Evolutionary conservation across 345 rosid genomes (phyloP).

Genomic region (Brassica cretica): DNA sequence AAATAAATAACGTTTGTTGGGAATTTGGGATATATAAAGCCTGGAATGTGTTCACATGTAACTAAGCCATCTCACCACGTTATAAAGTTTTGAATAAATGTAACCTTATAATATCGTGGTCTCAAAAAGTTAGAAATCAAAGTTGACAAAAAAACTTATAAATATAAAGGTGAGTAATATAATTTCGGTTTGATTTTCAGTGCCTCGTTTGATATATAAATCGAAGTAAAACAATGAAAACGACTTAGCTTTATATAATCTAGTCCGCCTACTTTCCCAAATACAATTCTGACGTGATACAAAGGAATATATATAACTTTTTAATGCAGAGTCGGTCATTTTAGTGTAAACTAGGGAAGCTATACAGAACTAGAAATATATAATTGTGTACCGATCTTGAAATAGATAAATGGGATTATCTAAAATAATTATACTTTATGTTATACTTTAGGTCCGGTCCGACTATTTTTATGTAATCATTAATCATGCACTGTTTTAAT

Average conservation of each 20-base stretch:
- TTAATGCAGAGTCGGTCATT: not conserved
- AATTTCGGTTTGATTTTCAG: not conserved
- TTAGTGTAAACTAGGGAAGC: not conserved
- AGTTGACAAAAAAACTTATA: not conserved
- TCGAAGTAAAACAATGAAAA: constrained; percentile 14
- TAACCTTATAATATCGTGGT: not conserved
- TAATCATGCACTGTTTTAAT: not conserved
- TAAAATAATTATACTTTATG: not conserved
- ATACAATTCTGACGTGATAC: constrained; percentile 16
- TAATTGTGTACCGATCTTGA: not conserved
- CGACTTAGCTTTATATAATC: constrained; percentile 19
- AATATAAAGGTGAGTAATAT: not conserved
- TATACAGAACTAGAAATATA: not conserved
- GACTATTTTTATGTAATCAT: not conserved
- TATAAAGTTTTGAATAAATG: not conserved
- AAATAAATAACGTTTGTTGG: too few relatives aligned
- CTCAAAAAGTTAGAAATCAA: not conserved
- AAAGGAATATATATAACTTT: constrained; percentile 8
- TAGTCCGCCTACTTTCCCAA: constrained; percentile 29
- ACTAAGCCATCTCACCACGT: not conserved
- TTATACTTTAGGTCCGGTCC: not conserved
- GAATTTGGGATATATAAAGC: too few relatives aligned
- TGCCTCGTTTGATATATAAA: not conserved
- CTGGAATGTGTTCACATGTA: not conserved
- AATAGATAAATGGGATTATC: not conserved